phyloP scores from a whole-genome alignment of 2,329 filamentous ascomycete genomes.

The Calonectria pauciramosa region DNA sequence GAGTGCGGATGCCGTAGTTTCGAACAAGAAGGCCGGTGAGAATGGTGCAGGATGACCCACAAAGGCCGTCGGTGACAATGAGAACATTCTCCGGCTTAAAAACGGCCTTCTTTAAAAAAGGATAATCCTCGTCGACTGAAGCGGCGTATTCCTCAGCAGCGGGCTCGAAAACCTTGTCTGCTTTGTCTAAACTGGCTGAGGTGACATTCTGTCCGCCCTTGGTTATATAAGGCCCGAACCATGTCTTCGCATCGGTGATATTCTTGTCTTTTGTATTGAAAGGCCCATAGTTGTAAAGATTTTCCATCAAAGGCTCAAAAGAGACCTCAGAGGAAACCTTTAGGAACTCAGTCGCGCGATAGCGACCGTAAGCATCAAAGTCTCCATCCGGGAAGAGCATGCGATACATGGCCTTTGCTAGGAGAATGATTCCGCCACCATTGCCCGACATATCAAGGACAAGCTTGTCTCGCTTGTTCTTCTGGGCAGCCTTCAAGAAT shows the following conservation, averaged over 20 bases:
- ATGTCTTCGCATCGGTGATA: neutral
- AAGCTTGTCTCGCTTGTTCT: constrained; percentile 57
- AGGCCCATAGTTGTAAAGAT: neutral
- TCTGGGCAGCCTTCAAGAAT: constrained; percentile 4
- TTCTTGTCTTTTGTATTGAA: neutral
- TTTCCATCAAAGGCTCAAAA: neutral
- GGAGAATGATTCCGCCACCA: constrained; percentile 65
- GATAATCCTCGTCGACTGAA: neutral
- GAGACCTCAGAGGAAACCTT: neutral
- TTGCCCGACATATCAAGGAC: constrained; percentile 76
- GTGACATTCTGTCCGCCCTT: constrained; percentile 1
- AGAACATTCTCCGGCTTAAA: constrained; percentile 28
- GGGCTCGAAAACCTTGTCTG: neutral
- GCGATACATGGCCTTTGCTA: constrained; percentile 64
- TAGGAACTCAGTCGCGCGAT: neutral
- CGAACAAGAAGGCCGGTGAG: constrained; percentile 23
- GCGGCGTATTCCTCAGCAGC: neutral
- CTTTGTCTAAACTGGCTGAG: neutral
- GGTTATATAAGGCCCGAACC: constrained; percentile 9
- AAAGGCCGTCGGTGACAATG: constrained; percentile 27
- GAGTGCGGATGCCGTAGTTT: constrained; percentile 16
- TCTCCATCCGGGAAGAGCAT: constrained; percentile 49
- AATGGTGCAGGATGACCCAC: constrained; percentile 25
- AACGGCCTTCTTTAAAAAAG: neutral
- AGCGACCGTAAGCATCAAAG: neutral